phyloP scores from a whole-genome alignment of 257 asterid species.

The Nicotiana tabacum region DNA sequence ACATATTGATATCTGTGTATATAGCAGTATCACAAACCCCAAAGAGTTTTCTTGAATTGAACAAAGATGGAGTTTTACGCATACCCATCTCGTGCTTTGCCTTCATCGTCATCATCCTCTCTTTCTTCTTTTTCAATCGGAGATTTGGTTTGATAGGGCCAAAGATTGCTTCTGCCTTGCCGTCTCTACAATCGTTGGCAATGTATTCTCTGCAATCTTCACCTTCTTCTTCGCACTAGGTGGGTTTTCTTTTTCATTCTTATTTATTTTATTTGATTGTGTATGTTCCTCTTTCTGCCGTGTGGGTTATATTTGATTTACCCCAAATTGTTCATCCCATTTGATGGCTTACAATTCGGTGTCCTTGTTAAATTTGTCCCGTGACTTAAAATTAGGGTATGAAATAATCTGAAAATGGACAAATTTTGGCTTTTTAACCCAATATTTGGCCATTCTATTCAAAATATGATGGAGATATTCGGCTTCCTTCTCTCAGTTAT shows the following conservation, averaged over 20 bases:
- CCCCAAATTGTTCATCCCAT: neutral
- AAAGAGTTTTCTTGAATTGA: slow-evolving; percentile 6
- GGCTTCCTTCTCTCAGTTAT: too few relatives aligned
- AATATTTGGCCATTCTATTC: neutral
- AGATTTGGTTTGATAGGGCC: slow-evolving; percentile 48
- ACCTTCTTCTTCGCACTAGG: slow-evolving; percentile 92
- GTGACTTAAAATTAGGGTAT: neutral
- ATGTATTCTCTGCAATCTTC: slow-evolving; percentile 80
- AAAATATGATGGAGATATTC: too few relatives aligned
- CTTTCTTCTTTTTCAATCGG: slow-evolving; percentile 47
- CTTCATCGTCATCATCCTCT: slow-evolving; percentile 36
- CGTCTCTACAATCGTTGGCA: slow-evolving; percentile 65
- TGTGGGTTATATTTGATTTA: neutral
- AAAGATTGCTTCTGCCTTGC: slow-evolving; percentile 64
- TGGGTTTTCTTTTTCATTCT: slow-evolving; percentile 16
- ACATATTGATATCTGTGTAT: neutral
- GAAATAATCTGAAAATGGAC: neutral
- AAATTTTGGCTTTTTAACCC: neutral
- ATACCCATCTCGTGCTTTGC: slow-evolving; percentile 58
- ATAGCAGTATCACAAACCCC: neutral
- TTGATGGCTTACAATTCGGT: neutral
- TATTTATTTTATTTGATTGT: neutral
- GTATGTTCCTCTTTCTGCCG: neutral
- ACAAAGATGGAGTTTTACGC: slow-evolving; percentile 69
- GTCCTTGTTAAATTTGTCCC: neutral